Evolutionary conservation across 352 stramenopile species (phyloP), one percentile per base, ranked within the genome.

Genomic region (Pythium phragmitis): DNA sequence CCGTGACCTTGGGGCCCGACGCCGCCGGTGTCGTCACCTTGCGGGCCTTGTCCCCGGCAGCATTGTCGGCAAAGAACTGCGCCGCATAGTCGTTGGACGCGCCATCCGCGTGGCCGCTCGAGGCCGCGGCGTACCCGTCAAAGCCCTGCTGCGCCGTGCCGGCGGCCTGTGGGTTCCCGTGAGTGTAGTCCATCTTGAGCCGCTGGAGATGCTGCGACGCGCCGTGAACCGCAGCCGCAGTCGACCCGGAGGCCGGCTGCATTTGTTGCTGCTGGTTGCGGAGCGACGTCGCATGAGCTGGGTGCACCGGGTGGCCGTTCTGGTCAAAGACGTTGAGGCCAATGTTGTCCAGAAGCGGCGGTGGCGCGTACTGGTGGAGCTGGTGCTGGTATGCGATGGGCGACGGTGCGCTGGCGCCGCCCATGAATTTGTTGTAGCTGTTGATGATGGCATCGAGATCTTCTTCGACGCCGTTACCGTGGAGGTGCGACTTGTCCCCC

Each of bases 401-500:
- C 19, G 72, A 79, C 11, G 72, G 66, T 2, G 55, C 64, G 2
- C 66, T 60, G 41, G 67, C 63, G 23, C 70, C 66, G 7, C 73
- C 77, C 80, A 89, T 85, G 65, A 89, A 80, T 65, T 89, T 89
- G 36, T 79, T 80, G 74, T 89, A 89, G 71, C 75, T 80, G 67
- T 75, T 89, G 74, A 89, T 87, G 60, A 89, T 85, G 21, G 77
- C 62, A 42, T 87, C 70, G 17, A 82, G 48, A 51, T 79, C 72
- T 65, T 82, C 80, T 7, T 87, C 79, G 14, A 71, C 69, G 21
- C 72, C 73, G 17, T 57, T 41, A 39, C 46, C 50, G 47, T 58
- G 39, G 28, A 69, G 58, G 34, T 57, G 55, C 3, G 76, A 67
- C 56, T 79, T 72, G 16, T 77, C 68, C 21, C 60, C 52, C 17